Conservation (phyloP, 1,139 yeast genomes). For the Blastobotrys proliferans region DNA sequence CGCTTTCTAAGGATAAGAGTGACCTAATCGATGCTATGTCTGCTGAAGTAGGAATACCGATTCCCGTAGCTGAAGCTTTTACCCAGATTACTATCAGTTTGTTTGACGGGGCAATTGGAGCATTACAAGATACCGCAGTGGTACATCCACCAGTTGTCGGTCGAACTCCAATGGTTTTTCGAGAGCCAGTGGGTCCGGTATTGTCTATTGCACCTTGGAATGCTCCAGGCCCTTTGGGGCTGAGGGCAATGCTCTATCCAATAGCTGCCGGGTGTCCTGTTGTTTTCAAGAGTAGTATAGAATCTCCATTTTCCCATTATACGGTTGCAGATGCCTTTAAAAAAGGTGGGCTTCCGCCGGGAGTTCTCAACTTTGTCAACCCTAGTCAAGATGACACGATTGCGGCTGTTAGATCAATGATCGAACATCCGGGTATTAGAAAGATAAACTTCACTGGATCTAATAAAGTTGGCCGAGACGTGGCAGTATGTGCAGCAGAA, state of each 20-base stretch:
- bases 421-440: constrained; percentile 51
- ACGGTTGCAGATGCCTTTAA: constrained; percentile 50
- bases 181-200: constrained; percentile 46
- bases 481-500: constrained; percentile 59
- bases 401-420: constrained; percentile 42
- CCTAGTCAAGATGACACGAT: constrained; percentile 58
- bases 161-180: constrained; percentile 24
- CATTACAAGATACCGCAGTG: background rate
- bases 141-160: background rate
- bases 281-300: constrained; percentile 62
- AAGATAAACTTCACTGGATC: constrained; percentile 68
- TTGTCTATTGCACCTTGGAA: constrained; percentile 50
- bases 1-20: no score
- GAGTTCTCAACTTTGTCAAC: constrained; percentile 59
- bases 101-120: background rate
- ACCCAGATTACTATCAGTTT: background rate
- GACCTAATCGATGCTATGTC: no score
- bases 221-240: constrained; percentile 42
- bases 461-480: constrained; percentile 54
- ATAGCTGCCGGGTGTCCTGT: constrained; percentile 66
- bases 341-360: constrained; percentile 70
- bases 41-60: no score
- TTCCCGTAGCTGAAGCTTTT: no score
- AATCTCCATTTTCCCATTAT: constrained; percentile 60
- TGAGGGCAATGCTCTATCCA: constrained; percentile 29